phyloP scores from a whole-genome alignment of 768 basidiomycete genomes.

The Heimioporus sp. region DNA sequence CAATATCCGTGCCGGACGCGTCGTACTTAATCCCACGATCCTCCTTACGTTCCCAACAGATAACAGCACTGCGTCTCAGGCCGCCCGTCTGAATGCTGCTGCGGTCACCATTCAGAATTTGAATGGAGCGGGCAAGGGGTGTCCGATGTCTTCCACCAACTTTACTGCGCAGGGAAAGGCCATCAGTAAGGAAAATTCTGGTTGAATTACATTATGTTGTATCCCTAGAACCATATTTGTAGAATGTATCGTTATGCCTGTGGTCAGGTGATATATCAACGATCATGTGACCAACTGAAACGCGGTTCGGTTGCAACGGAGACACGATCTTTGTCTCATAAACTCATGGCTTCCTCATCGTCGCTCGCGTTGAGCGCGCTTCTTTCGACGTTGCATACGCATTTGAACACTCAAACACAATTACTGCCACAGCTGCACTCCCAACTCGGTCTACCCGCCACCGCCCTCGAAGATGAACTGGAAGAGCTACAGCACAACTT shows the following conservation, averaged over 20 bases:
- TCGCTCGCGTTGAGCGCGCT: conserved; percentile 55
- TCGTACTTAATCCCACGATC: conserved; percentile 41
- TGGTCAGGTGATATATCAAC: conserved; percentile 25
- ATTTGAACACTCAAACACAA: conserved; percentile 78
- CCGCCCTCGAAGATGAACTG: conserved; percentile 81
- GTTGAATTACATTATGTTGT: conserved; percentile 3
- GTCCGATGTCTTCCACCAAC: conserved; percentile 62
- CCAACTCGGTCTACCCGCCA: conserved; percentile 78
- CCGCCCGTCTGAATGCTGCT: conserved; percentile 53
- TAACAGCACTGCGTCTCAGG: conserved; percentile 36
- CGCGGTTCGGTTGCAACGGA: conserved; percentile 25
- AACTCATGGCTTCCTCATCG: conserved; percentile 29
- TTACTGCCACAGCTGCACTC: conserved; percentile 79
- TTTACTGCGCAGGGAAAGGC: conserved; percentile 42
- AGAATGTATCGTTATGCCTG: too few species aligned
- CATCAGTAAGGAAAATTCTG: conserved; percentile 12
- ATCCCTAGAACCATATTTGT: background rate
- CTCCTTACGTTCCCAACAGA: conserved; percentile 44
- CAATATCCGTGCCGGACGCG: conserved; percentile 41
- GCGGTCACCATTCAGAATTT: conserved; percentile 71
- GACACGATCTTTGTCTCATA: conserved; percentile 7
- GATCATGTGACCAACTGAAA: conserved; percentile 19
- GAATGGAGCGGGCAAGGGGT: conserved; percentile 62
- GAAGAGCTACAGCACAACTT: conserved; percentile 70
- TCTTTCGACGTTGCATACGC: conserved; percentile 73